Evolutionary conservation across 495 filamentous ascomycete genomes (phyloP).

Genomic region (Baudoinia panamericana): DNA sequence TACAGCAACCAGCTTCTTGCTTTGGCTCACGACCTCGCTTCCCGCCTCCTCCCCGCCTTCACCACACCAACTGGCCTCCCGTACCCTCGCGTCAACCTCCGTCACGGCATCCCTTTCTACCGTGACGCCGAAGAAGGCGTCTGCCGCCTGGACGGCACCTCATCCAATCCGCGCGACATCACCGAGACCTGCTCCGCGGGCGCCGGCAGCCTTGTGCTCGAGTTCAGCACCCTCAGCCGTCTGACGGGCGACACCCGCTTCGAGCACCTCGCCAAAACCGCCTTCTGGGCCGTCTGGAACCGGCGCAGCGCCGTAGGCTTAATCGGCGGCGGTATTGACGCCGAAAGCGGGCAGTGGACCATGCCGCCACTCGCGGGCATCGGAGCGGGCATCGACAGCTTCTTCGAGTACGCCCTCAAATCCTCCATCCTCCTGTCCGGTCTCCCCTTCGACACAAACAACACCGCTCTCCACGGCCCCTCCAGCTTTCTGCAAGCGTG

Average conservation of each 20-base stretch:
- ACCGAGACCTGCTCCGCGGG: conserved; percentile 96
- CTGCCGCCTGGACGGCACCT: conserved; percentile 28
- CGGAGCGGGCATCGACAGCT: conserved; percentile 91
- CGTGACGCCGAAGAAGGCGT: conserved; percentile 30
- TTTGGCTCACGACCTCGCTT: conserved; percentile 69
- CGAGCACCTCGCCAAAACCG: conserved; percentile 75
- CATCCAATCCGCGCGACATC: conserved; percentile 46
- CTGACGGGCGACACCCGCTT: conserved; percentile 77
- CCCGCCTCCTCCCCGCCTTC: conserved; percentile 79
- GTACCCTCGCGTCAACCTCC: conserved; percentile 88
- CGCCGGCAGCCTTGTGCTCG: conserved; percentile 82
- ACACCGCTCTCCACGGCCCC: conserved; percentile 24
- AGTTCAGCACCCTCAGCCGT: conserved; percentile 81
- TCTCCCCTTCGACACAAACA: conserved; percentile 3
- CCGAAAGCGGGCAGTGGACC: conserved; percentile 73
- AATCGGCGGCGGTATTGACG: conserved; percentile 86
- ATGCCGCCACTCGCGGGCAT: conserved; percentile 77
- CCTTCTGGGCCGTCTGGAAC: conserved; percentile 91
- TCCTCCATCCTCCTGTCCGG: conserved; percentile 79
- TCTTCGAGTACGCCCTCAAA: conserved; percentile 96
- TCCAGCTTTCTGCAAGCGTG: conserved; percentile 72
- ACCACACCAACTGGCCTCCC: conserved; percentile 80
- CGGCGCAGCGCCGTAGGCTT: conserved; percentile 72
- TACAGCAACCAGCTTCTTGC: conserved; percentile 85
- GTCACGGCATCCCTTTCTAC: conserved; percentile 84